Conservation (phyloP, 108 stramenopile genomes). For the Thalassiosira profunda region DNA sequence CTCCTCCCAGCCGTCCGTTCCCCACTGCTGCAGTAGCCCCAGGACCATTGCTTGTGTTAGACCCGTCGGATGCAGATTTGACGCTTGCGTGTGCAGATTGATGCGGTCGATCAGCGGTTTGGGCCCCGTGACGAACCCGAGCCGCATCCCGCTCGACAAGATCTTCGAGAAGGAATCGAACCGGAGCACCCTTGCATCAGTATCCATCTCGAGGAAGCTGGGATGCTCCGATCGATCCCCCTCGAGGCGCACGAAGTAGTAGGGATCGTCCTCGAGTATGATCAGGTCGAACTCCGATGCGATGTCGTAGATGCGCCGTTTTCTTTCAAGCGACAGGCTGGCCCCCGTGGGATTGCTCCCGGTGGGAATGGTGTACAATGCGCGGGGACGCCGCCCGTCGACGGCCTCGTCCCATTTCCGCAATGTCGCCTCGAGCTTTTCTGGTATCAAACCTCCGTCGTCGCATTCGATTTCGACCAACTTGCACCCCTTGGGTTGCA, state of each 20-base stretch:
- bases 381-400: constrained; percentile 28
- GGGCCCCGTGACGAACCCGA: constrained; percentile 64
- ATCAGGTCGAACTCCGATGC: constrained; percentile 51
- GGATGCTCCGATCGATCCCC: constrained; percentile 4
- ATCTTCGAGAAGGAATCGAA: constrained; percentile 66
- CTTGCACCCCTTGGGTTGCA: constrained; percentile 31
- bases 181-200: constrained; percentile 68
- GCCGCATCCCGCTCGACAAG: constrained; percentile 59
- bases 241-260: constrained; percentile 52
- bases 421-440: constrained; percentile 6
- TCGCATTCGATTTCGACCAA: constrained; percentile 21
- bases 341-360: constrained; percentile 53
- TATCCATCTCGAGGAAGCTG: too few species aligned
- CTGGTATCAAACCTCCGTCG: constrained; percentile 19
- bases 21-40: constrained; percentile 46
- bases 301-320: constrained; percentile 45
- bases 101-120: constrained; percentile 39
- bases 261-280: constrained; percentile 72
- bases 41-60: constrained; percentile 54
- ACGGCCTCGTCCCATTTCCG: too few species aligned
- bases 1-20: constrained; percentile 32
- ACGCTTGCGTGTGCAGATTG: constrained; percentile 45
- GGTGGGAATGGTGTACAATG: constrained; percentile 55
- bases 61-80: constrained; percentile 48
- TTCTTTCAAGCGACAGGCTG: constrained; percentile 30